Percentiles rank a stretch among this genome's conserved stretches.
These are phyloP conservation scores for Calonectria naviculata DNA, from an alignment of 2,329 filamentous ascomycete species.

Conservation along the genomic window DNA sequence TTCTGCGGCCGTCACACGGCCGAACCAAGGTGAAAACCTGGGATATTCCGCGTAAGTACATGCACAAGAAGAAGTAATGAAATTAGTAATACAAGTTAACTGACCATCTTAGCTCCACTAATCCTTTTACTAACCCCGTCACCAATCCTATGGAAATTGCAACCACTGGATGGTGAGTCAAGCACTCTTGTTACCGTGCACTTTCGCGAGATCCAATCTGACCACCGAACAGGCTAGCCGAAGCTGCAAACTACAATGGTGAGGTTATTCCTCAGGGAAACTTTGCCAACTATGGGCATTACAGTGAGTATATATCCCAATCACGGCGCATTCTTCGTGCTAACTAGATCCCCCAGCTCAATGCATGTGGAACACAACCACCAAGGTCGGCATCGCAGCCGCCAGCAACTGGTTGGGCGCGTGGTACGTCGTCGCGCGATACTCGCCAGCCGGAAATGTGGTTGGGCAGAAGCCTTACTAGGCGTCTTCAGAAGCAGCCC, in stretches of 20 bases:
- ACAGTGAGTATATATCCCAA: constrained; percentile 33
- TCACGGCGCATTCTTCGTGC: accelerated
- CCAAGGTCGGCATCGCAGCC: constrained; percentile 45
- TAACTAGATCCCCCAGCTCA: constrained; percentile 32
- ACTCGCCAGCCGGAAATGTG: constrained; percentile 47
- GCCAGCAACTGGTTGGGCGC: constrained; percentile 41
- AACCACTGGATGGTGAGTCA: constrained; percentile 30
- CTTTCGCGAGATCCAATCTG: accelerated
- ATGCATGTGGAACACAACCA: constrained; percentile 45
- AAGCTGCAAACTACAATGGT: constrained; percentile 30
- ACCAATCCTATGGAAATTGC: constrained; percentile 27
- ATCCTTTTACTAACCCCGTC: constrained; percentile 13
- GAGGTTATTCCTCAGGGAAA: constrained; percentile 35
- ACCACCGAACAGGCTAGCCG: constrained; percentile 23
- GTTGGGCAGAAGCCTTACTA: constrained; percentile 44
- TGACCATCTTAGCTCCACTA: background rate
- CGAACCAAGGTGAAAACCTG: constrained; percentile 36
- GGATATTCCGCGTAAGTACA: constrained; percentile 27
- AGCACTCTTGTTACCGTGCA: accelerated
- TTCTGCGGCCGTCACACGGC: constrained; percentile 13
- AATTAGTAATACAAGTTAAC: no score
- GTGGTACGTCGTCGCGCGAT: constrained; percentile 48
- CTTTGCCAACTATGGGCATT: constrained; percentile 41
- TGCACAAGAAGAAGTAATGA: no score
- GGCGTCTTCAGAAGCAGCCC: background rate